A percentile compares a stretch with the other conserved stretches of the same genome.
phyloP scores from a whole-genome alignment of 805 yeast species.

The Wickerhamomyces mucosus region DNA sequence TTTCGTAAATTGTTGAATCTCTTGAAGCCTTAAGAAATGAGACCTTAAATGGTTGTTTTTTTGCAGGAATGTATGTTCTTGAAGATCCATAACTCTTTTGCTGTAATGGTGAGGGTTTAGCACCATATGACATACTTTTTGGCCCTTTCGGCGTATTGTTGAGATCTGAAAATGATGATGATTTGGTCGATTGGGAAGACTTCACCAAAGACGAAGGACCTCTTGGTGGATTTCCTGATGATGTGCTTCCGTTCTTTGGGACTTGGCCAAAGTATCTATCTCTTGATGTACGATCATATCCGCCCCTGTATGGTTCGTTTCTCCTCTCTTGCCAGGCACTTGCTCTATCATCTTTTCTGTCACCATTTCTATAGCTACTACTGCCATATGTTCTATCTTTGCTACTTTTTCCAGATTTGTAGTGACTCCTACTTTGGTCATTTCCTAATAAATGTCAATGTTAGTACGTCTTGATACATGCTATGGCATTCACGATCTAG shows the following conservation, averaged over 20 bases:
- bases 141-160: not conserved
- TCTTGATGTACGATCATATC: slow-evolving; percentile 2
- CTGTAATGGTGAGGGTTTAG: not conserved
- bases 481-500: no score
- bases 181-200: not conserved
- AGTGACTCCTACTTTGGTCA: not conserved
- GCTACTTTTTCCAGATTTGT: not conserved
- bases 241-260: not conserved
- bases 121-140: not conserved
- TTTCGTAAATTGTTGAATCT: slow-evolving; percentile 38
- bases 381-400: not conserved
- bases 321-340: not conserved
- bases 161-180: not conserved
- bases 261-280: slow-evolving; percentile 4
- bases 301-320: slow-evolving; percentile 1
- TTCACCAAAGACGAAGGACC: not conserved
- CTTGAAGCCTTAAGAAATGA: slow-evolving; percentile 17
- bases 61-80: not conserved
- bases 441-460: slow-evolving; percentile 29
- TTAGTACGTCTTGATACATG: no score
- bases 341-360: slow-evolving; percentile 1
- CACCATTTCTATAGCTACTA: not conserved
- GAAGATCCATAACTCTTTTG: not conserved
- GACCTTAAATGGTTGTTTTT: slow-evolving; percentile 4
- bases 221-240: slow-evolving; percentile 1